Conservation (phyloP, 495 filamentous ascomycete genomes). For the Thozetella sp. region DNA sequence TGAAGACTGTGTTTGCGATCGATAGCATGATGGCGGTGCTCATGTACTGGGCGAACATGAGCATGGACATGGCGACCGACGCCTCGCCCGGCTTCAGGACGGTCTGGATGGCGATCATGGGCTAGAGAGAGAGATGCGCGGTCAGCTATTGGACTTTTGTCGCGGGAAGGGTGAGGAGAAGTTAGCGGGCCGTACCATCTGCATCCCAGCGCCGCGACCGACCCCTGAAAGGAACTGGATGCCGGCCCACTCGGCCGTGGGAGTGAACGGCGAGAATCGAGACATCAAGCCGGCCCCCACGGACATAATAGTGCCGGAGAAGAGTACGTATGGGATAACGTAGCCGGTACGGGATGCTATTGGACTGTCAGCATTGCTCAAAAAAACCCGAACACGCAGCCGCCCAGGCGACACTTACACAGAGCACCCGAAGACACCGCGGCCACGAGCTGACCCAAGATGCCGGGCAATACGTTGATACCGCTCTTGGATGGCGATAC, state of each 20-base stretch:
- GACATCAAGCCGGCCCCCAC: constrained; percentile 63
- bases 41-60: constrained; percentile 64
- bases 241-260: constrained; percentile 52
- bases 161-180: background rate
- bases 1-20: constrained; percentile 60
- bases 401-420: constrained; percentile 29
- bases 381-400: constrained; percentile 12
- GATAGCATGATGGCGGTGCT: constrained; percentile 63
- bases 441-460: constrained; percentile 33
- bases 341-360: constrained; percentile 47
- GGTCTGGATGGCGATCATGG: constrained; percentile 52
- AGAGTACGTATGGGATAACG: constrained; percentile 60
- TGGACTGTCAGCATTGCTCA: constrained; percentile 24
- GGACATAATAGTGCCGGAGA: constrained; percentile 48
- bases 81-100: constrained; percentile 52
- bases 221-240: constrained; percentile 68
- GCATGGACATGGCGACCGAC: constrained; percentile 57
- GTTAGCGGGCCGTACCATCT: constrained; percentile 25
- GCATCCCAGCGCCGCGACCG: constrained; percentile 66
- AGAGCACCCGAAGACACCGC: constrained; percentile 57
- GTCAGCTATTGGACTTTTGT: background rate
- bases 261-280: constrained; percentile 51
- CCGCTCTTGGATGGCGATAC: constrained; percentile 50
- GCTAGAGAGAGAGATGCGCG: constrained; percentile 22
- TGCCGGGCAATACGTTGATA: constrained; percentile 50